A percentile compares a stretch with the other conserved stretches of the same genome.
phyloP scores from a whole-genome alignment of 148 eudicot genomes.

The Talinum fruticosum region DNA sequence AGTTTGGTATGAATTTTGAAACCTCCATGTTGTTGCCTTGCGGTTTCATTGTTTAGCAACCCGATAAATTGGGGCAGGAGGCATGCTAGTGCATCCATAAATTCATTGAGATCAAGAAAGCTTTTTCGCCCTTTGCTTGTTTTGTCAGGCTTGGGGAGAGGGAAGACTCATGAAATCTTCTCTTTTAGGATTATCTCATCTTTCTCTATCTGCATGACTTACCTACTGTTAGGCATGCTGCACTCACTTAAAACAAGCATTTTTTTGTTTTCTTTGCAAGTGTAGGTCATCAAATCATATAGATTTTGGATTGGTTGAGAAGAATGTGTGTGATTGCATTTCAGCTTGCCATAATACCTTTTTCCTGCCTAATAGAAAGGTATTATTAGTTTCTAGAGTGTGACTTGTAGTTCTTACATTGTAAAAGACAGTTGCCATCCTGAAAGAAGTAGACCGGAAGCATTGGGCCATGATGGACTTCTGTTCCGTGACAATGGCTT shows the following conservation, averaged over 20 bases:
- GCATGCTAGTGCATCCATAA: background rate
- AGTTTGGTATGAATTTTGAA: background rate
- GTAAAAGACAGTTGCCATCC: conserved; percentile 51
- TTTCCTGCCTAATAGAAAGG: background rate
- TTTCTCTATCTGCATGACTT: background rate
- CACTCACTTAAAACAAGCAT: background rate
- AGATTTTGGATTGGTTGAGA: background rate
- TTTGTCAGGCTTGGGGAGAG: background rate
- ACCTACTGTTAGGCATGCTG: background rate
- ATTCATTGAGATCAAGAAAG: background rate
- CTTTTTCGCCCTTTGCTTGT: background rate
- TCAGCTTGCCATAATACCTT: background rate
- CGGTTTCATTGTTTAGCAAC: background rate
- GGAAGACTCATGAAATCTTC: background rate
- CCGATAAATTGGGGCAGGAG: background rate
- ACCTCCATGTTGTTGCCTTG: background rate
- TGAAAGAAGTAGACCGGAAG: conserved; percentile 28
- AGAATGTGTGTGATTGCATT: background rate
- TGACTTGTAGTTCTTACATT: conserved; percentile 33
- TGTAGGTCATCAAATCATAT: background rate
- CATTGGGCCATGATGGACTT: conserved; percentile 23
- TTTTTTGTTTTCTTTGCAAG: background rate
- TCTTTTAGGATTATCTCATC: background rate
- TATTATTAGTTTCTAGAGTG: conserved; percentile 1
- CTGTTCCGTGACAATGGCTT: conserved; percentile 25